A percentile compares a stretch with the other conserved stretches of the same genome.
phyloP scores from a whole-genome alignment of 805 yeast species.

The Candida saitoana region DNA sequence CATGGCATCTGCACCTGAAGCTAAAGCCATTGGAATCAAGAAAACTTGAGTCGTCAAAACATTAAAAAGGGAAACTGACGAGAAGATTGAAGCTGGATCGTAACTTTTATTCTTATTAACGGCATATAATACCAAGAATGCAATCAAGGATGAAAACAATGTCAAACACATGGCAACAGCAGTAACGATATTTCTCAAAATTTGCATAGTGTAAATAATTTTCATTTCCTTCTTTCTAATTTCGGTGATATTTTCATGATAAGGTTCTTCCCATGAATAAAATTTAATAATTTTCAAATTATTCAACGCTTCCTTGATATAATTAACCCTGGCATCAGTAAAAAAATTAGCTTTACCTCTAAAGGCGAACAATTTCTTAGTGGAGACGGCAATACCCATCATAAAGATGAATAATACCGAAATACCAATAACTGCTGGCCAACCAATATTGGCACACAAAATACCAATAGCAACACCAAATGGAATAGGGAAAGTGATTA shows the following conservation, averaged over 20 bases:
- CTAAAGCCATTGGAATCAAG: slow-evolving; percentile 66
- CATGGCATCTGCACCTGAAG: slow-evolving; percentile 64
- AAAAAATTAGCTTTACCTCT: slow-evolving; percentile 55
- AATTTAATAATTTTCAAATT: slow-evolving; percentile 79
- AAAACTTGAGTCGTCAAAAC: slow-evolving; percentile 59
- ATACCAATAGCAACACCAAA: slow-evolving; percentile 60
- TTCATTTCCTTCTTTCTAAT: slow-evolving; percentile 61
- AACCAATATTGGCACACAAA: slow-evolving; percentile 66
- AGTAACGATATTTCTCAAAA: slow-evolving; percentile 55
- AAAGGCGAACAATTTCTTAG: slow-evolving; percentile 49
- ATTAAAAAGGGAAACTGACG: slow-evolving; percentile 67
- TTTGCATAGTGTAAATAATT: slow-evolving; percentile 58
- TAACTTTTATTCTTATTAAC: slow-evolving; percentile 22
- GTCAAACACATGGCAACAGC: slow-evolving; percentile 69
- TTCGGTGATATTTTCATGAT: slow-evolving; percentile 49
- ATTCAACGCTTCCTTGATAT: slow-evolving; percentile 73
- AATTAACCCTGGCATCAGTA: slow-evolving; percentile 75
- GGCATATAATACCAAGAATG: slow-evolving; percentile 38
- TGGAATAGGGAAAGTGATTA: slow-evolving; percentile 61
- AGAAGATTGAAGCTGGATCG: slow-evolving; percentile 60
- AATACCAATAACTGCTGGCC: slow-evolving; percentile 66
- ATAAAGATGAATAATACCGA: slow-evolving; percentile 53
- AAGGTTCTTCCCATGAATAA: slow-evolving; percentile 90
- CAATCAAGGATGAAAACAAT: slow-evolving; percentile 63
- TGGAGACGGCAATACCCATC: slow-evolving; percentile 39